Conservation (phyloP, 345 rosid species). For the Euphorbia tirucalli region DNA sequence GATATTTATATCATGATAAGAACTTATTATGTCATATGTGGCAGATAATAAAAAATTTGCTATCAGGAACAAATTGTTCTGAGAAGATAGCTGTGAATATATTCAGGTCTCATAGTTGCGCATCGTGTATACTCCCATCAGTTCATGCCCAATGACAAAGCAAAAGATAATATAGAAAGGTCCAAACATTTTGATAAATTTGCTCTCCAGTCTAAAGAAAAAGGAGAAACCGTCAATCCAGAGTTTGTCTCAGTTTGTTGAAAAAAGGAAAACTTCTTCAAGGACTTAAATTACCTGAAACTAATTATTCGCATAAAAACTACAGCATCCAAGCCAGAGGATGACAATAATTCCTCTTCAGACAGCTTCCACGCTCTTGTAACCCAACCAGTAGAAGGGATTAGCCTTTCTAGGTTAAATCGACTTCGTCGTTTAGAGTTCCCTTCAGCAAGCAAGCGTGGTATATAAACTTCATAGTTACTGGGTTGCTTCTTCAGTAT, state of each 20-base stretch:
- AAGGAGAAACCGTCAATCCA: background rate
- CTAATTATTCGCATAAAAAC: conserved; percentile 78
- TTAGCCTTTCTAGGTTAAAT: conserved; percentile 66
- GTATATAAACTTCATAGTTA: conserved; percentile 66
- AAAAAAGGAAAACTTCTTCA: background rate
- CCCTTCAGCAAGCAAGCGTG: conserved; percentile 71
- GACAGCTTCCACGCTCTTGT: conserved; percentile 65
- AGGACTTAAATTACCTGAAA: conserved; percentile 51
- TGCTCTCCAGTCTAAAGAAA: background rate
- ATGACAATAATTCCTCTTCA: conserved; percentile 59
- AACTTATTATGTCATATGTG: background rate
- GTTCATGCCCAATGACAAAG: background rate
- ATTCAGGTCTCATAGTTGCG: background rate
- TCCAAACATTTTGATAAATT: background rate
- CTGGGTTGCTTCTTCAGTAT: conserved; percentile 74
- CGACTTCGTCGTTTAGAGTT: conserved; percentile 46
- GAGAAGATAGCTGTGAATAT: background rate
- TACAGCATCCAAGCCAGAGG: conserved; percentile 78
- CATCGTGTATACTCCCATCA: background rate
- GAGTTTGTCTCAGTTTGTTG: background rate
- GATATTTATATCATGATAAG: background rate
- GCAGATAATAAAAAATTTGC: background rate
- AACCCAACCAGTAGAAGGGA: conserved; percentile 89
- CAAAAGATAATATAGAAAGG: background rate
- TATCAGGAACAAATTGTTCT: background rate